Base-by-base conservation (phyloP, 768 basidiomycete genomes). In the Serendipita sp. region DNA sequence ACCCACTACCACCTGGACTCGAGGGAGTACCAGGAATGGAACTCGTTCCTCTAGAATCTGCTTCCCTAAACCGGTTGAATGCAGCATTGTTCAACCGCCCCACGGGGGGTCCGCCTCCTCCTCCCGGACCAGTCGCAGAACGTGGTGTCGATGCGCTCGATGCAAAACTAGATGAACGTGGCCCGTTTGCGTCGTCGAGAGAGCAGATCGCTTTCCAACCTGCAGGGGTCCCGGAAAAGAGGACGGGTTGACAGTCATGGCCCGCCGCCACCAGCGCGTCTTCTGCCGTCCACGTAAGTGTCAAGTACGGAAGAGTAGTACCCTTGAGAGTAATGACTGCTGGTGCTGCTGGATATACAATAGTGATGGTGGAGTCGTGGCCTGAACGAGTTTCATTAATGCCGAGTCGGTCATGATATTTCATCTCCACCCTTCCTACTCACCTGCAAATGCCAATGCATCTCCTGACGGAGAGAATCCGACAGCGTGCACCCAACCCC, bases 381-480 rank as follows among this genome's bases (percentile, higher is more conserved):
- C 90, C 93, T 96, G 67, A 3, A 16, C 29, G 16, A 36, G 52
- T 46, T 13, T 3, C 27, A 45, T 45, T 44, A 50, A 31, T 31
- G n/a, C 48, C 48, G 48, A 50, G 48, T 0, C 40, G 40, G 40
- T 13, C 48, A 50, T 23, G 23, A 23, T 23, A 23, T 23, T 23
- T 23, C 23, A 23, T 23, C 2, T 1, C 23, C 23, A 23, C 23
- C 23, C 63, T 48, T 23, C 2, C 23, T 1, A 80, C 91, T 74
- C 68, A 96, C 95, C 87, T 55, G 86, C 87, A 73, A 94, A 99
- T 1, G 94, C 96, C 64, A 99, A 79, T 0, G 81, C 81, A 69
- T 98, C 88, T n/a, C 96, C 96, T 6, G 89, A 90, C 3, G 95
- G 96, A 27, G 95, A 98, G 77, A 99, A 99, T 1, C 85, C 88